Evolutionary conservation across 345 rosid species (phyloP).

Genomic region (Hypericum perforatum): DNA sequence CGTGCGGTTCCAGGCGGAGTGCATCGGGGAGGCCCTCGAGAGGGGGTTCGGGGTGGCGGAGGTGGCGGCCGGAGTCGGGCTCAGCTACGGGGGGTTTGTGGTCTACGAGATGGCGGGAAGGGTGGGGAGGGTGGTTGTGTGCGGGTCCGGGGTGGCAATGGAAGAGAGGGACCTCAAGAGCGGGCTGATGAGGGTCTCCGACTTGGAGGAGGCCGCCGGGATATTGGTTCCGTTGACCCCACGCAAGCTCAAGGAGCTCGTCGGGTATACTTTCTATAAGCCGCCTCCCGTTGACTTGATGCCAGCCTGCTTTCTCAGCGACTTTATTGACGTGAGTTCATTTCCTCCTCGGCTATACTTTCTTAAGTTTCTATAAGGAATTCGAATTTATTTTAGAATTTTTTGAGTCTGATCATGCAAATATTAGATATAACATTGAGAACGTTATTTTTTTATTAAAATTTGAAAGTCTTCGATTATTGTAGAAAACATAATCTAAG

Average conservation of each 20-base stretch:
- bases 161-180: slow-evolving; percentile 67
- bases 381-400: too few species aligned
- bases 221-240: slow-evolving; percentile 64
- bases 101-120: slow-evolving; percentile 72
- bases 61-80: slow-evolving; percentile 51
- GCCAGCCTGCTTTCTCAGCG: slow-evolving; percentile 47
- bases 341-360: too few species aligned
- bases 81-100: slow-evolving; percentile 81
- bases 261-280: slow-evolving; percentile 33
- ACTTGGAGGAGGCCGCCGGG: slow-evolving; percentile 56
- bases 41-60: slow-evolving; percentile 45
- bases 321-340: slow-evolving; percentile 37
- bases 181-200: slow-evolving; percentile 46
- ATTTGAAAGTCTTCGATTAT: neutral
- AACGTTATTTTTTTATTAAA: neutral
- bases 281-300: slow-evolving; percentile 32
- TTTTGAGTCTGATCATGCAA: neutral
- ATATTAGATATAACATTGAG: neutral
- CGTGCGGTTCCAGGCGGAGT: slow-evolving; percentile 68
- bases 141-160: slow-evolving; percentile 67
- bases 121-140: slow-evolving; percentile 58
- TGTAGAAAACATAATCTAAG: too few species aligned
- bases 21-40: slow-evolving; percentile 35
- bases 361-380: too few species aligned
- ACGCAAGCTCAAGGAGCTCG: slow-evolving; percentile 45